Conservation (phyloP, 441 rosid species). For the Metrosideros polymorpha region DNA sequence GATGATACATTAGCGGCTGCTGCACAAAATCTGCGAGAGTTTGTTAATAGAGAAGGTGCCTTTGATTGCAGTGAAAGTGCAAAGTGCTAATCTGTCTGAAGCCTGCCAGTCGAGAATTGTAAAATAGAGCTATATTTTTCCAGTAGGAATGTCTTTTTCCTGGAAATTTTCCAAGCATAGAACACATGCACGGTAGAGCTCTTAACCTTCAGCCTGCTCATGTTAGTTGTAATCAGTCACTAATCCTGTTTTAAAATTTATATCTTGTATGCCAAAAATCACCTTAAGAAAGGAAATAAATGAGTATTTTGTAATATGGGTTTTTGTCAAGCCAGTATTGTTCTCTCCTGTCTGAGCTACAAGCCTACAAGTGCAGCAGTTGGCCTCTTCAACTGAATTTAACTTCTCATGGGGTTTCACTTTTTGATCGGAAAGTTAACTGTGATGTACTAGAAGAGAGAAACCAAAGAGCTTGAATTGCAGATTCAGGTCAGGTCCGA, state of each 20-base stretch:
- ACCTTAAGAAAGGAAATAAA: not conserved
- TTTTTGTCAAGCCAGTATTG: not conserved
- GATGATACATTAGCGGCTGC: constrained; percentile 34
- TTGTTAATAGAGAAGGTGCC: constrained; percentile 4
- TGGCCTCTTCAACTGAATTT: not conserved
- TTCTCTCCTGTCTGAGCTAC: not conserved
- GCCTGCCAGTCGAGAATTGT: not conserved
- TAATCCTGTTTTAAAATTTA: not conserved
- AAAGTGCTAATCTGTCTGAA: not conserved
- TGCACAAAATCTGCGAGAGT: constrained; percentile 25
- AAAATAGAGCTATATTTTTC: not conserved
- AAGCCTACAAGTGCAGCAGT: not conserved
- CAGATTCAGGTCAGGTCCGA: not conserved
- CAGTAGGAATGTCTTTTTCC: not conserved
- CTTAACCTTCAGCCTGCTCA: not conserved
- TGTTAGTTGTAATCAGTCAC: not conserved
- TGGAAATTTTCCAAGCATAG: not conserved
- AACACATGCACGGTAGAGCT: not conserved
- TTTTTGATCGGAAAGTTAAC: not conserved
- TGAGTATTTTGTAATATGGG: not conserved
- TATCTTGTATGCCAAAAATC: not conserved
- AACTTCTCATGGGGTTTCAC: not conserved
- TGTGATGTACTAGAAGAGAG: not conserved
- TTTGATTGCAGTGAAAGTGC: not conserved
- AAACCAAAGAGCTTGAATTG: not conserved